phyloP scores from a whole-genome alignment of 2,329 filamentous ascomycete genomes.

The Achaetomium macrosporum region DNA sequence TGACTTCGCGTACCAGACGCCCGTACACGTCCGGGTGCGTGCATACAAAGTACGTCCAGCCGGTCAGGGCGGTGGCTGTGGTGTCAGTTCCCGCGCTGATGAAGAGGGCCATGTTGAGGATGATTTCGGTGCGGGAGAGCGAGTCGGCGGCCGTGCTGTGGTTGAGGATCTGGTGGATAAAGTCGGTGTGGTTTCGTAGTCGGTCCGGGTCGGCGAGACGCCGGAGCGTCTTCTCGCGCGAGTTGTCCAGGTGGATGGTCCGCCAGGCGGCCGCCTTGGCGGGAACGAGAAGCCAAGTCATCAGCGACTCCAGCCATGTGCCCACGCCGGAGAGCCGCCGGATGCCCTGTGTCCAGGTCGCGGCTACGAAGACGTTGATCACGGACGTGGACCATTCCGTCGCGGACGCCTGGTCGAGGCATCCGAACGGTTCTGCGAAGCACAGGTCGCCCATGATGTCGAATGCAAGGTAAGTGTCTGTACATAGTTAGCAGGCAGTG shows the following conservation, averaged over 20 bases:
- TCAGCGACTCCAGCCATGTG: background rate
- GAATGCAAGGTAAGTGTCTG: constrained; percentile 3
- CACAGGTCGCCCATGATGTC: constrained; percentile 2
- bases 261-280: background rate
- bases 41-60: constrained; percentile 2
- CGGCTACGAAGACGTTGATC: background rate
- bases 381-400: background rate
- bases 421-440: background rate
- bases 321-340: background rate
- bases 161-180: constrained; percentile 2
- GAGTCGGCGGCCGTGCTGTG: background rate
- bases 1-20: background rate
- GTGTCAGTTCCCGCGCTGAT: constrained; percentile 3
- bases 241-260: background rate
- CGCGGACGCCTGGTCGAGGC: background rate
- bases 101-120: constrained; percentile 1
- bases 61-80: background rate
- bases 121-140: constrained; percentile 1
- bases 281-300: background rate
- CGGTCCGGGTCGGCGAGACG: constrained; percentile 1
- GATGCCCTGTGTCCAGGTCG: constrained; percentile 1
- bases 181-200: background rate
- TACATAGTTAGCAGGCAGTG: background rate
- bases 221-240: background rate
- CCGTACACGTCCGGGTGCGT: background rate